Percentiles rank a stretch among this genome's conserved stretches.
Evolutionary conservation across 495 filamentous ascomycete genomes (phyloP).

Genomic region (Xylaria flabelliformis): DNA sequence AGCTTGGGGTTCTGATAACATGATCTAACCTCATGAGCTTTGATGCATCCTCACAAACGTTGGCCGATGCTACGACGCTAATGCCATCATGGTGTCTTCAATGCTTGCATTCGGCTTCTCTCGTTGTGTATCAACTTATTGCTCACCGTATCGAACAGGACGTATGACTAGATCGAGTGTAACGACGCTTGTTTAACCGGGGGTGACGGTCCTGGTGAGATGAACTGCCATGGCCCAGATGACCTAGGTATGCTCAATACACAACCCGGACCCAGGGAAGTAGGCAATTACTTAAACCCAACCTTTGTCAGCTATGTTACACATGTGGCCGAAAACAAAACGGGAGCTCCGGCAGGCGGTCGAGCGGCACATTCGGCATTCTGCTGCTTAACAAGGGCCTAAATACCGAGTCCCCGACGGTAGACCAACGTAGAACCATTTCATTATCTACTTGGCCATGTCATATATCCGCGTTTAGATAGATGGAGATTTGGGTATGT

Average conservation of each 20-base stretch:
- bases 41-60: not conserved
- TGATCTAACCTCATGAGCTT: conserved; percentile 8
- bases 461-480: not conserved
- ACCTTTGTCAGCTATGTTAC: not conserved
- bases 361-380: conserved; percentile 11
- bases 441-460: not conserved
- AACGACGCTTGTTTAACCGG: conserved; percentile 11
- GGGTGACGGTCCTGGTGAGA: not conserved
- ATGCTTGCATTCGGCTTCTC: not conserved
- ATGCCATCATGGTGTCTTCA: not conserved
- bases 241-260: conserved; percentile 7
- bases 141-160: not conserved
- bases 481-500: not conserved
- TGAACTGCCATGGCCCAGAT: not conserved
- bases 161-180: not conserved
- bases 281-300: conserved; percentile 7
- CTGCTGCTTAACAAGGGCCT: not conserved
- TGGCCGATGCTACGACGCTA: conserved; percentile 20
- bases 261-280: not conserved
- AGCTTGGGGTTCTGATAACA: not conserved
- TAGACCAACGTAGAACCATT: not conserved
- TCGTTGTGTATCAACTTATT: not conserved
- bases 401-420: not conserved
- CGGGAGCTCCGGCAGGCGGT: conserved; percentile 15
- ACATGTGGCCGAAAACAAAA: conserved; percentile 20